phyloP scores from a whole-genome alignment of 768 basidiomycete genomes.

The Phaeotremella skinneri region DNA sequence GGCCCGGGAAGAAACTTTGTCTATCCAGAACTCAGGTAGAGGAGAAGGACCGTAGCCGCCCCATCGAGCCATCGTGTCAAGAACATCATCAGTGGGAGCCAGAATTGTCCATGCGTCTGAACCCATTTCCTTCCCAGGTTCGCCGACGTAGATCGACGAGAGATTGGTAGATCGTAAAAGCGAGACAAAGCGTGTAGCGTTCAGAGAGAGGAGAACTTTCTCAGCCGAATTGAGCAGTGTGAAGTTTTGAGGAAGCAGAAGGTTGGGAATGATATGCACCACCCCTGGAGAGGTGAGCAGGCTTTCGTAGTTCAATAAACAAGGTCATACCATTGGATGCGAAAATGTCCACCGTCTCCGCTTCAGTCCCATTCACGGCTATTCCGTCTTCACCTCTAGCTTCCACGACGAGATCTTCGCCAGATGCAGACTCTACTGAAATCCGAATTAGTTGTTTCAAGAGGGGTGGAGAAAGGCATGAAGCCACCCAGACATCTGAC shows the following conservation, averaged over 20 bases:
- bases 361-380: slow-evolving; percentile 54
- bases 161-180: slow-evolving; percentile 81
- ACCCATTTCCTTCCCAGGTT: slow-evolving; percentile 35
- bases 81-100: slow-evolving; percentile 82
- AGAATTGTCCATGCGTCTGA: slow-evolving; percentile 73
- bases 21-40: slow-evolving; percentile 11
- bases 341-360: slow-evolving; percentile 70
- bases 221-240: slow-evolving; percentile 78
- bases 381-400: slow-evolving; percentile 59
- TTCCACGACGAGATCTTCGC: slow-evolving; percentile 28
- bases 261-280: slow-evolving; percentile 77
- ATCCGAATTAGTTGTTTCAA: not conserved
- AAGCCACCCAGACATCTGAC: too few relatives aligned
- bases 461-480: not conserved
- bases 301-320: not conserved
- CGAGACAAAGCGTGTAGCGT: slow-evolving; percentile 86
- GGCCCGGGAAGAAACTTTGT: slow-evolving; percentile 5
- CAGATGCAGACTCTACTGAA: slow-evolving; percentile 24
- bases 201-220: slow-evolving; percentile 87
- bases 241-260: slow-evolving; percentile 73
- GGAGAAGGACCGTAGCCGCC: slow-evolving; percentile 12
- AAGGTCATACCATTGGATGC: slow-evolving; percentile 68
- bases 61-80: slow-evolving; percentile 52
- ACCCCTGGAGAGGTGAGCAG: slow-evolving; percentile 59
- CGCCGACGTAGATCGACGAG: slow-evolving; percentile 50